A percentile compares a stretch with the other conserved stretches of the same genome.
phyloP scores from a whole-genome alignment of 1,139 yeast species.

The Pichia sp. region DNA sequence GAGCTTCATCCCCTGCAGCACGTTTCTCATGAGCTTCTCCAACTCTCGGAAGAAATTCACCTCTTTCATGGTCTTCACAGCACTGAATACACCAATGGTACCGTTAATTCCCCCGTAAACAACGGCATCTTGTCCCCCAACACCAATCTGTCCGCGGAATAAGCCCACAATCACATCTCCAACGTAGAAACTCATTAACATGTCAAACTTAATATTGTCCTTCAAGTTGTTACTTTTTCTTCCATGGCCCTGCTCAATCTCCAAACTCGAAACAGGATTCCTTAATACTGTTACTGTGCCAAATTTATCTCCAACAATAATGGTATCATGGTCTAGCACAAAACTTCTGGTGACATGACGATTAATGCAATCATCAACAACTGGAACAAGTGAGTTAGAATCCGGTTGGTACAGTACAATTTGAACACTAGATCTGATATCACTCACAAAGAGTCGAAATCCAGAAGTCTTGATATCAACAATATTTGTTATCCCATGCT shows the following conservation, averaged over 20 bases:
- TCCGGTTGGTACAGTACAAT: slow-evolving; percentile 50
- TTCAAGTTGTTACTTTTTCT: slow-evolving; percentile 33
- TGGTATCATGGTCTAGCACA: slow-evolving; percentile 68
- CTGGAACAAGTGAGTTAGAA: slow-evolving; percentile 52
- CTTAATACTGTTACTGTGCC: slow-evolving; percentile 74
- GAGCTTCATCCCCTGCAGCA: slow-evolving; percentile 21
- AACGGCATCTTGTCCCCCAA: slow-evolving; percentile 64
- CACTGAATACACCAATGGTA: slow-evolving; percentile 67
- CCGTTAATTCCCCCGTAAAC: slow-evolving; percentile 80
- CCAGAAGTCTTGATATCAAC: slow-evolving; percentile 52
- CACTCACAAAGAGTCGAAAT: slow-evolving; percentile 63
- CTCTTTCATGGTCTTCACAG: slow-evolving; percentile 62
- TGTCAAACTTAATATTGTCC: slow-evolving; percentile 51
- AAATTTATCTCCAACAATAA: slow-evolving; percentile 84
- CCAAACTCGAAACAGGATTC: slow-evolving; percentile 44
- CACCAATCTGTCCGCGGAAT: slow-evolving; percentile 46
- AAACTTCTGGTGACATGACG: slow-evolving; percentile 61
- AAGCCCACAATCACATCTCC: slow-evolving; percentile 71
- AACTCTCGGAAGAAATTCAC: slow-evolving; percentile 53
- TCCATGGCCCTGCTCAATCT: slow-evolving; percentile 29
- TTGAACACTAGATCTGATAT: slow-evolving; percentile 58
- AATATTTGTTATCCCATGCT: slow-evolving; percentile 36
- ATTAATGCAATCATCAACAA: slow-evolving; percentile 66
- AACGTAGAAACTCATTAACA: slow-evolving; percentile 57
- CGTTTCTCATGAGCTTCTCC: slow-evolving; percentile 46